Percentiles rank a stretch among this genome's conserved stretches.
phyloP scores from a whole-genome alignment of 192 early-diverging fungal genomes.

The Haplosporangium gracile region DNA sequence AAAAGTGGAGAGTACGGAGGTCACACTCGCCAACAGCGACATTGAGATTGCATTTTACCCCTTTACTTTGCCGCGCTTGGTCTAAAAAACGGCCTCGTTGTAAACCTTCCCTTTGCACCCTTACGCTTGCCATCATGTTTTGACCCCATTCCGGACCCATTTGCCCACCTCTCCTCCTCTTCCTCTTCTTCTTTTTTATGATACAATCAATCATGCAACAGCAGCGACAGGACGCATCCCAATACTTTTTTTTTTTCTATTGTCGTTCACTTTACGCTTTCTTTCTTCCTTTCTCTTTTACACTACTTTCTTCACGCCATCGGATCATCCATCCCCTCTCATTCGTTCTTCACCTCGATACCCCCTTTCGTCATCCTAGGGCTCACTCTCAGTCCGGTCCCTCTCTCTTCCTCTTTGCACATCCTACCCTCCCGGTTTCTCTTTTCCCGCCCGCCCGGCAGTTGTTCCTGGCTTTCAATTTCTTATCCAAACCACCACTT shows the following conservation, averaged over 20 bases:
- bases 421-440: background rate
- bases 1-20: no score
- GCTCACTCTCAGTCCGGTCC: background rate
- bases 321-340: background rate
- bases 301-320: background rate
- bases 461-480: slow-evolving; percentile 8
- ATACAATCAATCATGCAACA: no score
- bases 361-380: background rate
- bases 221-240: no score
- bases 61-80: no score
- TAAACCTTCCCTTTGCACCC: no score
- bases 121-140: no score
- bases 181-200: background rate
- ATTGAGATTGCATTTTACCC: no score
- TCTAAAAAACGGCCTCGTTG: no score
- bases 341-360: slow-evolving; percentile 1
- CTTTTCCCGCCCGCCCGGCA: background rate
- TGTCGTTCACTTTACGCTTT: background rate
- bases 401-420: background rate
- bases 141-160: background rate
- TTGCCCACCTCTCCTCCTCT: background rate
- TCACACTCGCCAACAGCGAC: no score
- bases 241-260: background rate
- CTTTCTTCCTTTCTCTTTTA: background rate
- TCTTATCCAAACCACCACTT: background rate